Percentiles rank a stretch among this genome's conserved stretches.
Evolutionary conservation across 2,329 filamentous ascomycete species (phyloP).

Genomic region (Aschersonia sp.): DNA sequence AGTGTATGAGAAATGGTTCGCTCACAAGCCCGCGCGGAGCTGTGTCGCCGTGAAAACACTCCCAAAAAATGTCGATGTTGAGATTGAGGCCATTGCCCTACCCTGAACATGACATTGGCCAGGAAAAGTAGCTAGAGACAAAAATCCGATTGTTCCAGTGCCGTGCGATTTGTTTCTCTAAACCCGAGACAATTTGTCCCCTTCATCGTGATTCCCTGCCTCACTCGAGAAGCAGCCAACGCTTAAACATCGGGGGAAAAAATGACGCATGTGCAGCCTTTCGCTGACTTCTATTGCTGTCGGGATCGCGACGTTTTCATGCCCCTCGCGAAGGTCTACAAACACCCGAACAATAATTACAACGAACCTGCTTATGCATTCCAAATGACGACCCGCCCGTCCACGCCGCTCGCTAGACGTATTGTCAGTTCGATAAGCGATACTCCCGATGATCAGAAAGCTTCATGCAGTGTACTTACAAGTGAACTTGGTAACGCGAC

Average conservation of each 20-base stretch:
- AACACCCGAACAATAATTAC: no score
- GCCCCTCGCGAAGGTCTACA: no score
- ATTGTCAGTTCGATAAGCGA: slow-evolving; percentile 7
- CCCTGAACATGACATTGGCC: slow-evolving; percentile 22
- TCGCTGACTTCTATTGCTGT: neutral
- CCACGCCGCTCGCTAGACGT: slow-evolving; percentile 58
- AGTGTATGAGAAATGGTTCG: slow-evolving; percentile 72
- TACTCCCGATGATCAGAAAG: neutral
- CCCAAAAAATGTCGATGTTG: slow-evolving; percentile 72
- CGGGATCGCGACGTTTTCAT: neutral
- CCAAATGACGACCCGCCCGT: slow-evolving; percentile 74
- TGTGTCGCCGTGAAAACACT: slow-evolving; percentile 84
- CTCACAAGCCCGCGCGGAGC: slow-evolving; percentile 72
- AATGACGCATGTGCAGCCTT: neutral
- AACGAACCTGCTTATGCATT: slow-evolving; percentile 30
- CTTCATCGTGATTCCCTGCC: no score
- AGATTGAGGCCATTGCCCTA: slow-evolving; percentile 79
- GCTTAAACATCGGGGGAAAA: no score
- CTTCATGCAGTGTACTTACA: slow-evolving; percentile 42
- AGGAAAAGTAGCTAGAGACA: no score
- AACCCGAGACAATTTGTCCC: no score
- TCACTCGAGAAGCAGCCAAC: no score
- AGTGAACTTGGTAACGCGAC: slow-evolving; percentile 64
- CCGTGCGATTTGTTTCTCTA: no score
- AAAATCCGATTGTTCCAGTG: no score